Evolutionary conservation across 345 rosid genomes (phyloP), one percentile per base, ranked within the genome.

Genomic region (Populus tremula): DNA sequence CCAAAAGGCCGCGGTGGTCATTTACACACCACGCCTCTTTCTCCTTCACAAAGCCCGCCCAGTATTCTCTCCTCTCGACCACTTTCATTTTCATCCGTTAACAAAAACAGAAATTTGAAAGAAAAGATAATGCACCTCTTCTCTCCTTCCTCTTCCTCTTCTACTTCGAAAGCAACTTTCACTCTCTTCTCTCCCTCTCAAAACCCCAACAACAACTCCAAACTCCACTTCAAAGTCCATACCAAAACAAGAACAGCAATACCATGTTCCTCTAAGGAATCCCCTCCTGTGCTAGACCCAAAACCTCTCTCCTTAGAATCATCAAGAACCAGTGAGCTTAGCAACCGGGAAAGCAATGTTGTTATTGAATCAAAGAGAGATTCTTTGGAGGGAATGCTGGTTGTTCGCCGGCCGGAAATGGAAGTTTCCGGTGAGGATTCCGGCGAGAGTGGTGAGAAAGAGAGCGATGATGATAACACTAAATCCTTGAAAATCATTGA

Each of bases 341-440:
- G 4, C 38, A n/a, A 33, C 50, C 5, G 2, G 67, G 50, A 73
- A 45, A 31, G 6, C 21, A 18, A 10, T 7, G 1, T 33, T 36
- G 56, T 18, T 38, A 67, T 33, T 38, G 50, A 64, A 35, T 53
- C 70, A 16, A 82, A 72, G 47, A 76, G 79, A 67, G 85, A 35
- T 8, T 29, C 86, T 27, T 38, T 76, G 68, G 86, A 87, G 64
- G 84, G 82, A 65, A 83, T 83, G 43, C 85, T 89, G 2, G 72
- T 87, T 21, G 97, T 87, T 80, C 90, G 99, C 67, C 82, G 96
- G 77, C 99, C 99, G 38, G 78, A 65, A 69, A 79, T 82, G 87
- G 97, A 92, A 82, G 80, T 72, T 66, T 64, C 90, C 33, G 86
- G 82, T 23, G 90, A 92, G 82, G 80, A 70, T 66, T 72, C 90